Conservation (phyloP, 495 filamentous ascomycete species). For the Jackrogersella multiformis region DNA sequence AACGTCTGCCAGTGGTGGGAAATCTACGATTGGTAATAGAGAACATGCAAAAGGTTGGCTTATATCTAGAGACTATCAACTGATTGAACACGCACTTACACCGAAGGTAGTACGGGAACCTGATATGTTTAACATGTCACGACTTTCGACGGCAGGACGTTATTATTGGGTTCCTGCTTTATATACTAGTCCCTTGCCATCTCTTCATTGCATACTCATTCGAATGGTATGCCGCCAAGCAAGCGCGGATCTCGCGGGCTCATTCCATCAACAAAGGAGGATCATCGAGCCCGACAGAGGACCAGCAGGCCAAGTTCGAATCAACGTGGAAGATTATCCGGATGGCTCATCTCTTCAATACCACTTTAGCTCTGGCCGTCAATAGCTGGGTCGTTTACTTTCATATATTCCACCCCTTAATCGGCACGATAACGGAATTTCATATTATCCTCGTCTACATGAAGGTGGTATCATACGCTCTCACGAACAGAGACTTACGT, state of each 20-base stretch:
- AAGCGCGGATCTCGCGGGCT: conserved; percentile 73
- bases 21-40: conserved; percentile 94
- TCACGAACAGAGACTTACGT: conserved; percentile 95
- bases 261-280: conserved; percentile 66
- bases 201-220: conserved; percentile 89
- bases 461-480: conserved; percentile 93
- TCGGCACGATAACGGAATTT: conserved; percentile 88
- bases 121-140: conserved; percentile 91
- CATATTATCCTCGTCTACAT: conserved; percentile 96
- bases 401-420: conserved; percentile 88
- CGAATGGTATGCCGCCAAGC: conserved; percentile 78
- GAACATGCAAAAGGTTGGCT: conserved; percentile 89
- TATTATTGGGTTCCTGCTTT: conserved; percentile 76
- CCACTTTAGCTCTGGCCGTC: conserved; percentile 78
- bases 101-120: conserved; percentile 78
- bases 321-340: conserved; percentile 82
- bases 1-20: conserved; percentile 73
- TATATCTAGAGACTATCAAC: background rate
- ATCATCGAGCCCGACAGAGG: conserved; percentile 60
- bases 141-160: conserved; percentile 85
- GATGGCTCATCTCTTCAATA: conserved; percentile 80
- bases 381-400: conserved; percentile 89
- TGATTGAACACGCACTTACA: conserved; percentile 37
- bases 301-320: conserved; percentile 68
- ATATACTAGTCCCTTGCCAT: conserved; percentile 86